These are phyloP conservation scores for Phytophthora rubi DNA, from an alignment of 352 stramenopile species.

Conservation along the genomic window DNA sequence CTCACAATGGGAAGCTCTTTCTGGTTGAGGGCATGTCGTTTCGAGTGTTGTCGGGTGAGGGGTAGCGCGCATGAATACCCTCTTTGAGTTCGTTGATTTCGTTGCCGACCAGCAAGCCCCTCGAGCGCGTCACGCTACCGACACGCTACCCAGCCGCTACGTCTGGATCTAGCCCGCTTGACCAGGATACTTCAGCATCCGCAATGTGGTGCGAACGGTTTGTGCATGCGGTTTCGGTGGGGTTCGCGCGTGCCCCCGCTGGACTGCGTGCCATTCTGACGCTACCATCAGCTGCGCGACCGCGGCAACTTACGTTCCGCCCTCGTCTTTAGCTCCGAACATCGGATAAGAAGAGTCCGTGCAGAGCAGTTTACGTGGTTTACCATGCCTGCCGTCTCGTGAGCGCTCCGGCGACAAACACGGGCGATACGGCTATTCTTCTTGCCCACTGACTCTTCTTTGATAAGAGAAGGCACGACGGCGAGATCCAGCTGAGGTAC, in stretches of 20 bases:
- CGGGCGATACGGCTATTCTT: conserved; percentile 26
- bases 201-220: background rate
- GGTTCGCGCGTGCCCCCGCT: conserved; percentile 6
- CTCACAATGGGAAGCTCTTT: background rate
- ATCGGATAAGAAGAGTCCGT: conserved; percentile 18
- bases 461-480: conserved; percentile 19
- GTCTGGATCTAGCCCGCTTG: too few species aligned
- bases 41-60: background rate
- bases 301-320: conserved; percentile 2
- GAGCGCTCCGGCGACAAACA: conserved; percentile 7
- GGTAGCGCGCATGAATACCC: background rate
- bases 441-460: conserved; percentile 28
- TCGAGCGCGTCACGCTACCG: background rate
- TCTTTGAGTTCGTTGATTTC: background rate
- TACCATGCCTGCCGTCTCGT: background rate
- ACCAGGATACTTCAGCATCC: background rate
- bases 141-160: background rate
- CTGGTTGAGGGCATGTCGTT: background rate
- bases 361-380: background rate
- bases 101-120: background rate
- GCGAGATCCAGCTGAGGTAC: conserved; percentile 27
- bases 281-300: background rate
- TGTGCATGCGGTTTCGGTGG: background rate
- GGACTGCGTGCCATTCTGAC: background rate
- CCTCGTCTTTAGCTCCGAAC: conserved; percentile 4